Conservation (phyloP, 2,329 filamentous ascomycete species). For the Coccinonectria pachysandricola region DNA sequence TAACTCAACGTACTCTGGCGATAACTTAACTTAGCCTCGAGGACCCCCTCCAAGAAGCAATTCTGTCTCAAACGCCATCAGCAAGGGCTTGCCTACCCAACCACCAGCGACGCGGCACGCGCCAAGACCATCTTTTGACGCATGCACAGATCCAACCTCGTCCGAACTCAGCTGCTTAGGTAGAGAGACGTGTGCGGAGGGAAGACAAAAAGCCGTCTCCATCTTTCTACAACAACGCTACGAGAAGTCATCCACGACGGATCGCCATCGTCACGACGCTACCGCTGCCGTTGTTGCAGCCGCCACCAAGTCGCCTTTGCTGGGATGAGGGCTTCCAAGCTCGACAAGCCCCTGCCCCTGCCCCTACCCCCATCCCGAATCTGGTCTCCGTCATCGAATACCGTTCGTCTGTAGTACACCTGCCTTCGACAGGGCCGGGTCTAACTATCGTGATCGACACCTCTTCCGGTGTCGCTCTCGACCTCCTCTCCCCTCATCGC, state of each 20-base stretch:
- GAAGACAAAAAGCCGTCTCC: too few species aligned
- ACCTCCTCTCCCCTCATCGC: too few species aligned
- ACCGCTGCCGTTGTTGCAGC: slow-evolving; percentile 4
- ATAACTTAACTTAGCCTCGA: too few species aligned
- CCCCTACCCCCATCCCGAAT: slow-evolving; percentile 2
- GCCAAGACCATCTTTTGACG: slow-evolving; percentile 9
- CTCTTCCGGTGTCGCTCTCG: too few species aligned
- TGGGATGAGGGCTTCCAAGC: slow-evolving; percentile 13
- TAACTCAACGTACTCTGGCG: too few species aligned
- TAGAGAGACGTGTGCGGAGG: too few species aligned
- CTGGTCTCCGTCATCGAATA: slow-evolving; percentile 4
- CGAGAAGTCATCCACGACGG: slow-evolving; percentile 10
- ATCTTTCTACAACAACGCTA: slow-evolving; percentile 9
- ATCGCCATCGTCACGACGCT: slow-evolving; percentile 11
- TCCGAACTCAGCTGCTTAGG: too few species aligned
- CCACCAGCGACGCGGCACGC: too few species aligned
- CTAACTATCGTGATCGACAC: too few species aligned
- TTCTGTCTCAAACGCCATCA: slow-evolving; percentile 14
- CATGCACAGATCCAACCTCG: slow-evolving; percentile 19
- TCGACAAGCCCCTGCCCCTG: slow-evolving; percentile 4
- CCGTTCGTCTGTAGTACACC: too few species aligned
- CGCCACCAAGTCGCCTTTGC: slow-evolving; percentile 4
- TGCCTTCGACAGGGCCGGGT: too few species aligned
- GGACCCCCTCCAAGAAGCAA: neutral
- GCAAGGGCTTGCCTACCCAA: slow-evolving; percentile 10